phyloP scores from a whole-genome alignment of 768 basidiomycete species.

The Pleurotus djamor region DNA sequence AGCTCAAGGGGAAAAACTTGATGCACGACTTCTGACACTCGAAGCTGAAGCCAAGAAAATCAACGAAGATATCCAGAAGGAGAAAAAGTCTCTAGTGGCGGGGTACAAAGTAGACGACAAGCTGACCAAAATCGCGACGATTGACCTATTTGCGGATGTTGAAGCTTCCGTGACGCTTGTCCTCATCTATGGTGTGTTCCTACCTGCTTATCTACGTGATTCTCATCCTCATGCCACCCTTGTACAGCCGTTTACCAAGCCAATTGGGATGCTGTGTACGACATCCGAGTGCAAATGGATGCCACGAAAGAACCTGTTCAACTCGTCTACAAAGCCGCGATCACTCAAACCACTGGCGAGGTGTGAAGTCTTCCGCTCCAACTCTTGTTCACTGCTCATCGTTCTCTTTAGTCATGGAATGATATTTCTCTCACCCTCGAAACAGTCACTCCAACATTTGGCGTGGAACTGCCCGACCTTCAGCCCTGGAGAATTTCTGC shows the following conservation, averaged over 20 bases:
- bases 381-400: neutral
- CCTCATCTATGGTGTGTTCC: constrained; percentile 27
- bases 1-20: constrained; percentile 20
- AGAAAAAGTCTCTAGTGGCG: constrained; percentile 10
- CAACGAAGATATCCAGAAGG: constrained; percentile 15
- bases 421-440: constrained; percentile 17
- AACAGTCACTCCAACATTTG: constrained; percentile 18
- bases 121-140: constrained; percentile 14
- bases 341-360: constrained; percentile 38
- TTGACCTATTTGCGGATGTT: constrained; percentile 22
- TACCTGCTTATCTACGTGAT: neutral
- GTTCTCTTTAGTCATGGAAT: constrained; percentile 15
- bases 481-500: neutral
- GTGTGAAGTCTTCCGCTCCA: constrained; percentile 13
- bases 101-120: constrained; percentile 12
- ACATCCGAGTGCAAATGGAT: constrained; percentile 35
- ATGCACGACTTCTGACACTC: constrained; percentile 18
- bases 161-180: constrained; percentile 25
- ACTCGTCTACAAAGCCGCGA: constrained; percentile 35
- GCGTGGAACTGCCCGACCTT: constrained; percentile 13
- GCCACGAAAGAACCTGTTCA: constrained; percentile 26
- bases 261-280: constrained; percentile 33
- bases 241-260: constrained; percentile 13
- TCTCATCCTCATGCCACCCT: neutral
- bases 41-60: constrained; percentile 15